Conservation (phyloP, 768 basidiomycete species). For the Psilocybe cubensis region DNA sequence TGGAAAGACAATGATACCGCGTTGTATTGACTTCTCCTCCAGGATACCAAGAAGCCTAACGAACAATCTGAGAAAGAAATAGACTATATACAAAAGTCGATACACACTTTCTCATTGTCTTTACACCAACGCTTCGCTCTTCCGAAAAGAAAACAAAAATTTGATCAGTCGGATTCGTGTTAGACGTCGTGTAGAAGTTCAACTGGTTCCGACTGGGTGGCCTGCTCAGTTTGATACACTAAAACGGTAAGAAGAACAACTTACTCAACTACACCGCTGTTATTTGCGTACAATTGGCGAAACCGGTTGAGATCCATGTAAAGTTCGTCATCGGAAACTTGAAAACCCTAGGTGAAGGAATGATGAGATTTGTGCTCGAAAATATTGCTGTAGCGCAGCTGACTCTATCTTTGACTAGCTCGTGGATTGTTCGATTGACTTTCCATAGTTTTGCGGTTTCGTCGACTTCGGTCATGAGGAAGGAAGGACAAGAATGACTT, state of each 20-base stretch:
- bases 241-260: constrained; percentile 32
- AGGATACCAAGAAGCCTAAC: constrained; percentile 84
- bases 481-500: constrained; percentile 19
- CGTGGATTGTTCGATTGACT: constrained; percentile 94
- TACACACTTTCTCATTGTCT: constrained; percentile 95
- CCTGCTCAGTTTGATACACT: background rate
- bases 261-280: constrained; percentile 83
- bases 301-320: constrained; percentile 85
- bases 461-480: constrained; percentile 70
- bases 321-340: constrained; percentile 94
- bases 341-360: constrained; percentile 71
- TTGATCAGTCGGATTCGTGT: constrained; percentile 68
- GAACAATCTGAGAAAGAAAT: constrained; percentile 6
- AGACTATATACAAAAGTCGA: background rate
- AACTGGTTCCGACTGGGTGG: constrained; percentile 77
- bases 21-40: constrained; percentile 88
- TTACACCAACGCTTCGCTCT: constrained; percentile 93
- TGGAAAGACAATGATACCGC: constrained; percentile 94
- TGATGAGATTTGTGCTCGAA: constrained; percentile 26
- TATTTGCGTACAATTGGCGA: constrained; percentile 70
- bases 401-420: constrained; percentile 95
- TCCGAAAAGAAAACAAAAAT: constrained; percentile 97
- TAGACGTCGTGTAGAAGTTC: constrained; percentile 87
- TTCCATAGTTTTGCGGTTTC: constrained; percentile 93
- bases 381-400: constrained; percentile 26